Evolutionary conservation across 1,284 basidiomycete genomes (phyloP), one percentile per base, ranked within the genome.

Genomic region (Malassezia slooffiae): DNA sequence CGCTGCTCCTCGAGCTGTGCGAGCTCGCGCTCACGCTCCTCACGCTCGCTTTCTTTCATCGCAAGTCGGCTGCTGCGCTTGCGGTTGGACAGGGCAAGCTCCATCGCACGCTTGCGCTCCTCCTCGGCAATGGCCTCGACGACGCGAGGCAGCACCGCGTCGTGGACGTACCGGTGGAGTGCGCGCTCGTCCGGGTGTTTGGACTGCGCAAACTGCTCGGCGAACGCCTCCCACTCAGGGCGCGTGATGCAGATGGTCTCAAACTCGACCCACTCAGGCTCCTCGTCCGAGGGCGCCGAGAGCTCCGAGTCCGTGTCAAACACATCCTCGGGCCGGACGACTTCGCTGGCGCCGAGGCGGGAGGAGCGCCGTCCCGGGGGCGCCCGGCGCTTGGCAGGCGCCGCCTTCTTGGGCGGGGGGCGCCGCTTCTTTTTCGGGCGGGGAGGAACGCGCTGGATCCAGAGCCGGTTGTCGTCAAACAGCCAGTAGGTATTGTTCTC

Each of bases 51-150:
- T 54, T 76, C 75, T 21, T 71, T 68, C 33, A 71, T 68, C 1
- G 85, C 83, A 46, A 89, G 78, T 26, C 86, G 81, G 32, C 82
- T 83, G 2, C 85, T 86, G 21, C 85, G 79, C 69, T 89, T 89
- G 45, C 85, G 78, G 49, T 80, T 80, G 19, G 79, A 76, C 11
- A 85, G 71, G 3, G 82, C 80, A 43, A 70, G 64, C 46, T 75
- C 72, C 39, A 82, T 77, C 53, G 82, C 81, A 34, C 80, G 47
- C 50, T 36, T 75, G 75, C 38, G 50, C 31, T 68, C 56, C 47
- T 50, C 48, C 48, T 58, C 55, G 74, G 76, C 10, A 73, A 75
- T 60, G 5, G 63, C 70, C 16, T 76, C 70, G 24, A 74, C 66
- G 22, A 89, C 76, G 20, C 70, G 66, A 11, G 85, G 83, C 21